Percentiles rank a stretch among this genome's conserved stretches.
Conservation (phyloP, 1,284 basidiomycete species). For the Retiboletus fuscus region DNA sequence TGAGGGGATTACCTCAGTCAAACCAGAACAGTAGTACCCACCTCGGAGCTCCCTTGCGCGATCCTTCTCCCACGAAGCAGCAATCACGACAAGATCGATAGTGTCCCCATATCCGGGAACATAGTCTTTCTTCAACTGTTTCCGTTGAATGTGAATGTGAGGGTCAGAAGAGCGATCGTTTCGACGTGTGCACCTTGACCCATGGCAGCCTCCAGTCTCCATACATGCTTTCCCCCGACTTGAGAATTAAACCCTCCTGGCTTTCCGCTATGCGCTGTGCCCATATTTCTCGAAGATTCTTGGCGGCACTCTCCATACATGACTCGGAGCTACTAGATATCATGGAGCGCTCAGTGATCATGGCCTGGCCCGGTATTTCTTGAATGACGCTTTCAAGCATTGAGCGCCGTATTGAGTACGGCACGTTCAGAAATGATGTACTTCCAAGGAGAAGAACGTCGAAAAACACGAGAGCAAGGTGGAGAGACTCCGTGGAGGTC, state of each 20-base stretch:
- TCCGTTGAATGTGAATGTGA: neutral
- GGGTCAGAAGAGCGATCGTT: neutral
- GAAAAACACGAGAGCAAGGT: slow-evolving; percentile 86
- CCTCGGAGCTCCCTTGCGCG: slow-evolving; percentile 81
- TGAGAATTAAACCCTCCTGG: slow-evolving; percentile 81
- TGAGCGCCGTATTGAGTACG: slow-evolving; percentile 70
- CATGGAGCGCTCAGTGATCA: slow-evolving; percentile 66
- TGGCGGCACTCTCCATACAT: slow-evolving; percentile 29
- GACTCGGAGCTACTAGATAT: slow-evolving; percentile 50
- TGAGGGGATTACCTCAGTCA: slow-evolving; percentile 1
- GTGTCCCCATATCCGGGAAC: slow-evolving; percentile 85
- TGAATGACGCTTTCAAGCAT: slow-evolving; percentile 69
- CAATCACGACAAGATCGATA: slow-evolving; percentile 81
- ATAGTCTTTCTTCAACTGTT: slow-evolving; percentile 78
- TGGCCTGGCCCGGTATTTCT: slow-evolving; percentile 66
- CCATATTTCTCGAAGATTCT: slow-evolving; percentile 61
- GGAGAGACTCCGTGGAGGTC: slow-evolving; percentile 58
- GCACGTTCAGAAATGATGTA: slow-evolving; percentile 62
- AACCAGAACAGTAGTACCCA: slow-evolving; percentile 46
- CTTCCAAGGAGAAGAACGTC: slow-evolving; percentile 79
- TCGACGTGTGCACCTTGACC: slow-evolving; percentile 72
- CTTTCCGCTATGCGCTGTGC: slow-evolving; percentile 60
- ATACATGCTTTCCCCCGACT: slow-evolving; percentile 75
- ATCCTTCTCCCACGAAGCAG: slow-evolving; percentile 82
- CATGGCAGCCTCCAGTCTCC: slow-evolving; percentile 72